Percentiles rank a stretch among this genome's conserved stretches.
Conservation (phyloP, 2,329 filamentous ascomycete genomes). For the Diaporthe citrichinensis region DNA sequence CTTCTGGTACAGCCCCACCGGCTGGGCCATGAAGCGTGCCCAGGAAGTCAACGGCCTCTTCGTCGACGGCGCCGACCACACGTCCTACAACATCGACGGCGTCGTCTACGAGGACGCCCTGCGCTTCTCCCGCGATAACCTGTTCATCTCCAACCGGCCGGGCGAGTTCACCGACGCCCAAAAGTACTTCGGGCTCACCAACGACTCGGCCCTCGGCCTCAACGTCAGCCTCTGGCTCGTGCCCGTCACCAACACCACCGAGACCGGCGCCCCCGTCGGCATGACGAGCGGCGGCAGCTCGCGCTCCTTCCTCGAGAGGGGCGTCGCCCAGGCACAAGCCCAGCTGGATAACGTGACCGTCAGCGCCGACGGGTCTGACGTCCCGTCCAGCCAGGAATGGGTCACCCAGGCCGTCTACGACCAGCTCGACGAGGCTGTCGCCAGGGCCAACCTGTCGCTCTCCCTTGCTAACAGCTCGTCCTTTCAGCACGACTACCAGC, state of each 20-base stretch:
- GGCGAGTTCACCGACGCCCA: slow-evolving; percentile 24
- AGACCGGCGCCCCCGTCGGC: background rate
- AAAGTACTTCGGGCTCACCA: slow-evolving; percentile 3
- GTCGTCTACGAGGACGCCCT: background rate
- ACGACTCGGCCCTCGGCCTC: slow-evolving; percentile 1
- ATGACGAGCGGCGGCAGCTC: background rate
- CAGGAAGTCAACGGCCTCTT: background rate
- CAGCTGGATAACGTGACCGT: background rate
- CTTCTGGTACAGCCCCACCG: background rate
- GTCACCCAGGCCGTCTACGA: slow-evolving; percentile 2
- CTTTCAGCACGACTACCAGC: slow-evolving; percentile 5
- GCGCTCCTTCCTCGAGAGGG: background rate
- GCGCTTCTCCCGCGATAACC: slow-evolving; percentile 25
- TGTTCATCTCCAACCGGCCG: slow-evolving; percentile 15
- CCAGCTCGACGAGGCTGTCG: background rate
- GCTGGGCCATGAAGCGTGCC: background rate
- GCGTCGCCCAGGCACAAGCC: background rate
- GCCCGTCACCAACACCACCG: slow-evolving; percentile 18
- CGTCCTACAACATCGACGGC: background rate
- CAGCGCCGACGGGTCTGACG: background rate
- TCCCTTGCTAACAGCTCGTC: background rate
- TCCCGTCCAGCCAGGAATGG: background rate
- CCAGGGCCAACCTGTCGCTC: slow-evolving; percentile 1
- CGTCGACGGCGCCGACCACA: background rate
- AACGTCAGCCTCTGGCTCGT: slow-evolving; percentile 24